These are phyloP conservation scores for Lyophyllum atratum DNA, from an alignment of 768 basidiomycete species.

Conservation along the genomic window DNA sequence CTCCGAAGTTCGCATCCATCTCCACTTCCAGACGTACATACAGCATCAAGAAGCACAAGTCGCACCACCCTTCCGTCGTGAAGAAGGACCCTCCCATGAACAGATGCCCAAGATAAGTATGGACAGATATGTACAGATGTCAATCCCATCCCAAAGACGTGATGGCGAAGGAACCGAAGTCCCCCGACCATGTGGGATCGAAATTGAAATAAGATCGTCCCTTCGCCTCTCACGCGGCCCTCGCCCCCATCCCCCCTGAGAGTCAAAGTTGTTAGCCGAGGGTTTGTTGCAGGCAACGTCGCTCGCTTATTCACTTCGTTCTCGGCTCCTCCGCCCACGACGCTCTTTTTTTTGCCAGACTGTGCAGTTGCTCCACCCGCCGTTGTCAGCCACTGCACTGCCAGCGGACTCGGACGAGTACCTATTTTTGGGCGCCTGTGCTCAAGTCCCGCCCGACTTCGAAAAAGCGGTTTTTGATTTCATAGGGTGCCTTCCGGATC, in stretches of 20 bases:
- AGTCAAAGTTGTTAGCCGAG: conserved; percentile 10
- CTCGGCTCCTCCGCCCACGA: not conserved
- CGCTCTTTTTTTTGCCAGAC: conserved; percentile 9
- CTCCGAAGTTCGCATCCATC: too few relatives aligned
- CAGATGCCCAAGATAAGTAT: too few relatives aligned
- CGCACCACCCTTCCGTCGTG: too few relatives aligned
- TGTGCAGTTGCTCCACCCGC: not conserved
- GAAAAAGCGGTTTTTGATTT: too few relatives aligned
- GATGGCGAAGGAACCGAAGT: too few relatives aligned
- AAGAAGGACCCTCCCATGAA: too few relatives aligned
- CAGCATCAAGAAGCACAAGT: too few relatives aligned
- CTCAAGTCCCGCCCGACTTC: not conserved
- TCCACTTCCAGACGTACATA: too few relatives aligned
- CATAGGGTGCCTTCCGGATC: not conserved
- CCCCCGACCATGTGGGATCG: not conserved
- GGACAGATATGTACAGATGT: too few relatives aligned
- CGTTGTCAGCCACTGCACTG: not conserved
- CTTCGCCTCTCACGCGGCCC: not conserved
- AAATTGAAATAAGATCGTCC: not conserved
- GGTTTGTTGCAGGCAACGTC: conserved; percentile 7
- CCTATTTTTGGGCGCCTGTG: conserved; percentile 6
- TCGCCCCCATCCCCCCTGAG: not conserved
- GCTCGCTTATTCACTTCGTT: not conserved
- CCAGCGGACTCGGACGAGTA: not conserved
- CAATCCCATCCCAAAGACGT: too few relatives aligned